Percentiles rank a stretch among this genome's conserved stretches.
These are phyloP conservation scores for Metschnikowia koreensis DNA, from an alignment of 805 yeast genomes.

Conservation along the genomic window DNA sequence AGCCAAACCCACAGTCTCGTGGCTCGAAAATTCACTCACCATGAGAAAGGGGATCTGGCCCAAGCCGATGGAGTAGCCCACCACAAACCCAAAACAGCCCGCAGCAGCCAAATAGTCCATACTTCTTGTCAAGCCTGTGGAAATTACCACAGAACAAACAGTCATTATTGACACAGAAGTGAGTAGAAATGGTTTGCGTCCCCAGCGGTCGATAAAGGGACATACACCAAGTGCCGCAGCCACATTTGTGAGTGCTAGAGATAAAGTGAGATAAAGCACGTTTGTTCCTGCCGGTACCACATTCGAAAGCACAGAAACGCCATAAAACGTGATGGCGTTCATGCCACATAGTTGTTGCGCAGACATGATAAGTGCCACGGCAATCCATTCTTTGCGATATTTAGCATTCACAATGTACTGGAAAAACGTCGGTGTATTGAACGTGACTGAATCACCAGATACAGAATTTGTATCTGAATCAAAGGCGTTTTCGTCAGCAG, in stretches of 20 bases:
- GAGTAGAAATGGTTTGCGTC: constrained; percentile 28
- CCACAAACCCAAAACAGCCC: constrained; percentile 32
- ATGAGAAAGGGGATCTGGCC: constrained; percentile 40
- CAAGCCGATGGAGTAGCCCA: constrained; percentile 35
- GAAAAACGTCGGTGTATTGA: constrained; percentile 13
- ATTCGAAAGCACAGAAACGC: constrained; percentile 20
- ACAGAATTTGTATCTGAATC: not conserved
- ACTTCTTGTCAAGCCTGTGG: constrained; percentile 22
- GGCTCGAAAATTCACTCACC: constrained; percentile 34
- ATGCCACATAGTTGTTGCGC: constrained; percentile 36
- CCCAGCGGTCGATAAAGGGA: constrained; percentile 21
- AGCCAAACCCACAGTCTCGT: constrained; percentile 32
- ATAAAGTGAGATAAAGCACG: constrained; percentile 19
- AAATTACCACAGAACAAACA: constrained; percentile 25
- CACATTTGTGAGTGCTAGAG: constrained; percentile 21
- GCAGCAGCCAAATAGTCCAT: constrained; percentile 22
- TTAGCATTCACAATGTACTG: constrained; percentile 22
- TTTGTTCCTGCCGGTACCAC: constrained; percentile 15
- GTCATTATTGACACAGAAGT: constrained; percentile 25
- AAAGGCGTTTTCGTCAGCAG: not conserved
- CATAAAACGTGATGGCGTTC: constrained; percentile 27
- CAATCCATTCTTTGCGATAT: constrained; percentile 27
- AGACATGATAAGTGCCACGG: constrained; percentile 36
- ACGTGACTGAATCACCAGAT: constrained; percentile 31
- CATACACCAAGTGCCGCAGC: constrained; percentile 16